These are phyloP conservation scores for Cladophialophora chaetospira DNA, from an alignment of 2,329 filamentous ascomycete genomes.

Conservation along the genomic window DNA sequence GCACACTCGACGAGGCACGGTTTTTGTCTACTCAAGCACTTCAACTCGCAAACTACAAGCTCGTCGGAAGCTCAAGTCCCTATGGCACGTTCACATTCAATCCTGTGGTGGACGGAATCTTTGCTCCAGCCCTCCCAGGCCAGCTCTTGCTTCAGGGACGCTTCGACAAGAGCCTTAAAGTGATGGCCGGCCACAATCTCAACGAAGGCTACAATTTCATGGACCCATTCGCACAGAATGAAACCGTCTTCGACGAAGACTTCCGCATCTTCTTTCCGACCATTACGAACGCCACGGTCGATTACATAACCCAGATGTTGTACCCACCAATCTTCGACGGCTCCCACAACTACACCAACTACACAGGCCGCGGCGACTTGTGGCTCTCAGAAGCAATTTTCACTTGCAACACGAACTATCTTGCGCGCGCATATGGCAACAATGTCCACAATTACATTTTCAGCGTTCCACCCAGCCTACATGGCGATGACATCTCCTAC, in stretches of 20 bases:
- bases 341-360: constrained; percentile 48
- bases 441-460: constrained; percentile 57
- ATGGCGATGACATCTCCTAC: constrained; percentile 55
- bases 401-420: constrained; percentile 56
- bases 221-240: constrained; percentile 36
- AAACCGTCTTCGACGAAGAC: constrained; percentile 27
- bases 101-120: constrained; percentile 52
- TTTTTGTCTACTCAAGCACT: constrained; percentile 43
- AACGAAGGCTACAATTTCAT: constrained; percentile 48
- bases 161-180: constrained; percentile 47
- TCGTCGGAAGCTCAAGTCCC: constrained; percentile 38
- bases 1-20: constrained; percentile 47
- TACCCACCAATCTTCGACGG: constrained; percentile 56
- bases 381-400: constrained; percentile 49
- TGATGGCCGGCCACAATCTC: constrained; percentile 51
- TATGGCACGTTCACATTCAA: constrained; percentile 49
- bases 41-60: constrained; percentile 45
- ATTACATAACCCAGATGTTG: constrained; percentile 50
- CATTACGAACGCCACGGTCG: constrained; percentile 36
- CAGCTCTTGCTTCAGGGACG: constrained; percentile 44
- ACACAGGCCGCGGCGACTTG: constrained; percentile 46
- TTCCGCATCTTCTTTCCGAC: constrained; percentile 35
- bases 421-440: constrained; percentile 53
- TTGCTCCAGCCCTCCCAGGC: constrained; percentile 51
- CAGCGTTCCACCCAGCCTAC: constrained; percentile 54